A percentile compares a stretch with the other conserved stretches of the same genome.
Evolutionary conservation across 768 basidiomycete species (phyloP).

Genomic region (Hydnomerulius pinastri): DNA sequence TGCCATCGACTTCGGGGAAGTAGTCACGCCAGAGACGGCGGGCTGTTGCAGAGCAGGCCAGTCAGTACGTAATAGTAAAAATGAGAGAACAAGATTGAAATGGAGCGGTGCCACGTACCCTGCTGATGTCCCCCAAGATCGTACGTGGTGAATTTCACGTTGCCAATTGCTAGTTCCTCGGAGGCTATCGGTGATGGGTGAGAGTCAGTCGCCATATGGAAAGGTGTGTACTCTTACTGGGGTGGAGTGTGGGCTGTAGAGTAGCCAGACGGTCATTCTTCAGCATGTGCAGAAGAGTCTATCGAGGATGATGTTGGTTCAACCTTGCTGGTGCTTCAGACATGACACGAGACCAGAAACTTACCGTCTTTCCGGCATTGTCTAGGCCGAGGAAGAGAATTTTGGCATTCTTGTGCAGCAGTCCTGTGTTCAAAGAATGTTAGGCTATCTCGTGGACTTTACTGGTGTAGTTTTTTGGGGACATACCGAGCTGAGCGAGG

Average conservation of each 20-base stretch:
- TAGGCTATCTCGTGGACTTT: slow-evolving; percentile 1
- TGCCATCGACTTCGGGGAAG: slow-evolving; percentile 99
- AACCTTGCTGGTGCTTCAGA: background rate
- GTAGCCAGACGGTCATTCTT: slow-evolving; percentile 99
- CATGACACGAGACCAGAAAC: slow-evolving; percentile 23
- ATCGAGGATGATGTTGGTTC: slow-evolving; percentile 7
- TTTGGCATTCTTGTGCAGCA: slow-evolving; percentile 98
- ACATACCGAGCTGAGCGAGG: slow-evolving; percentile 87
- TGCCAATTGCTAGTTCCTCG: slow-evolving; percentile 97
- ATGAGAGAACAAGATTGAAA: background rate
- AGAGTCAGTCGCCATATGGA: slow-evolving; percentile 2
- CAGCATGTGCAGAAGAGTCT: slow-evolving; percentile 98
- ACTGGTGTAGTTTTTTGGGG: background rate
- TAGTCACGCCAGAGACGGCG: slow-evolving; percentile 99
- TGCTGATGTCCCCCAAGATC: slow-evolving; percentile 98
- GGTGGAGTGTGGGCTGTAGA: slow-evolving; percentile 96
- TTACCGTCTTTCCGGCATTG: slow-evolving; percentile 98
- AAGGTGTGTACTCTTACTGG: slow-evolving; percentile 62
- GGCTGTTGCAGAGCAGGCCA: slow-evolving; percentile 44
- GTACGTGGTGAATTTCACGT: slow-evolving; percentile 98
- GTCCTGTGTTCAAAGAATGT: slow-evolving; percentile 48
- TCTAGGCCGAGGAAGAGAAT: slow-evolving; percentile 98
- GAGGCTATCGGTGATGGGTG: slow-evolving; percentile 61
- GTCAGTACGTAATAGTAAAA: background rate
- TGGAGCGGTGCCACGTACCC: slow-evolving; percentile 48